Evolutionary conservation across 805 yeast genomes (phyloP), one percentile per base, ranked within the genome.

Genomic region (Hanseniaspora guilliermondii): DNA sequence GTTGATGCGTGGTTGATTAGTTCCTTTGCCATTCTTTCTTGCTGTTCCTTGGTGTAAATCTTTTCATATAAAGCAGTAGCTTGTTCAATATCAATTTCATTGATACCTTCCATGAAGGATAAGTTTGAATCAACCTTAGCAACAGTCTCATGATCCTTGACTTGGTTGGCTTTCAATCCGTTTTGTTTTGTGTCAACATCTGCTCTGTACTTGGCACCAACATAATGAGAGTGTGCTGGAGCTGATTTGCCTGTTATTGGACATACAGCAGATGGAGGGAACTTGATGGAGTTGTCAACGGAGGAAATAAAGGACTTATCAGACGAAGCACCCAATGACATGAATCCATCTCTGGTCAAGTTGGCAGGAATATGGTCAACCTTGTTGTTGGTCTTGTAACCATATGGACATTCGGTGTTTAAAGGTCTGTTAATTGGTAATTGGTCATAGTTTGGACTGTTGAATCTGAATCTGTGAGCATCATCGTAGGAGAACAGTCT

Each of bases 381-480:
- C 19, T 57, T 56, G 11, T 54, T 47, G 11, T 58, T 38, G 11
- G 53, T 59, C 40, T 55, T 58, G 32, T 49, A 36, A 19, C 56
- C 55, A 48, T 62, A 63, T 21, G 87, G 87, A 67, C 85, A 79
- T 27, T 68, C 63, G 49, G 62, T 41, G 38, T 62, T 63, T 48
- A 68, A 60, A 41, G 76, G 73, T 52, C 68, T 68, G 70, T 82
- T 82, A 60, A 80, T 82, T 7, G 87, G 87, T 58, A 82, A 68
- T 63, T 82, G 87, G 55, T 75, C 72, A 70, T 76, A 82, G 70
- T 82, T 83, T 19, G 50, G 52, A 46, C 76, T 68, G 56, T 89
- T 89, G 62, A 83, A 74, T 68, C 91, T 77, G 73, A 83, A 79
- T 65, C 86, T 79, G 69, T 82, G 87, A 45, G 89, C 82, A 69